A percentile compares a stretch with the other conserved stretches of the same genome.
phyloP scores from a whole-genome alignment of 1,284 basidiomycete species.

The Moesziomyces antarcticus region DNA sequence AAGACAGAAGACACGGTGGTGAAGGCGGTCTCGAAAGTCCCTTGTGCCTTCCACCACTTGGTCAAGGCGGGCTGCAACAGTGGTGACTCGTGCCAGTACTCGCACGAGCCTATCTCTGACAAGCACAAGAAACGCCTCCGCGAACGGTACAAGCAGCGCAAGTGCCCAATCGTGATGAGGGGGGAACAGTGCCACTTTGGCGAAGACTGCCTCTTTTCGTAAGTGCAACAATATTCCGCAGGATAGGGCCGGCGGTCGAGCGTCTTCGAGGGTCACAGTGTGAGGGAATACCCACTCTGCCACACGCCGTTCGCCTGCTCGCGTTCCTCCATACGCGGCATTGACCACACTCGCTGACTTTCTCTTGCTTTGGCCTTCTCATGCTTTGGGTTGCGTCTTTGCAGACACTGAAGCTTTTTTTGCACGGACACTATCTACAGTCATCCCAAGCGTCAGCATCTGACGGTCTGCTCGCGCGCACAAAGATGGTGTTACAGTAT shows the following conservation, averaged over 20 bases:
- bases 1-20: background rate
- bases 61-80: constrained; percentile 1
- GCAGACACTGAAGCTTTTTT: too few species aligned
- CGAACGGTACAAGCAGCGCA: constrained; percentile 9
- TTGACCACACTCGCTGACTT: too few species aligned
- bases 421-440: too few species aligned
- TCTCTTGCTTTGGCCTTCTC: too few species aligned
- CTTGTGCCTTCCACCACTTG: constrained; percentile 40
- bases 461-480: too few species aligned
- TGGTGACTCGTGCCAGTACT: constrained; percentile 16
- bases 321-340: too few species aligned
- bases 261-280: too few species aligned
- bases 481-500: background rate
- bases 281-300: too few species aligned
- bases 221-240: constrained; percentile 4
- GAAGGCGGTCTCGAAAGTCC: background rate
- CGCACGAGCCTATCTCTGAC: constrained; percentile 24
- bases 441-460: too few species aligned
- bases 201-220: constrained; percentile 39
- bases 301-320: too few species aligned
- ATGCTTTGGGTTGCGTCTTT: too few species aligned
- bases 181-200: constrained; percentile 26
- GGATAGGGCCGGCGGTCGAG: background rate
- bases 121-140: constrained; percentile 11
- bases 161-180: constrained; percentile 15